phyloP scores from a whole-genome alignment of 441 rosid genomes.

The Bocquillonia castaneifolia region DNA sequence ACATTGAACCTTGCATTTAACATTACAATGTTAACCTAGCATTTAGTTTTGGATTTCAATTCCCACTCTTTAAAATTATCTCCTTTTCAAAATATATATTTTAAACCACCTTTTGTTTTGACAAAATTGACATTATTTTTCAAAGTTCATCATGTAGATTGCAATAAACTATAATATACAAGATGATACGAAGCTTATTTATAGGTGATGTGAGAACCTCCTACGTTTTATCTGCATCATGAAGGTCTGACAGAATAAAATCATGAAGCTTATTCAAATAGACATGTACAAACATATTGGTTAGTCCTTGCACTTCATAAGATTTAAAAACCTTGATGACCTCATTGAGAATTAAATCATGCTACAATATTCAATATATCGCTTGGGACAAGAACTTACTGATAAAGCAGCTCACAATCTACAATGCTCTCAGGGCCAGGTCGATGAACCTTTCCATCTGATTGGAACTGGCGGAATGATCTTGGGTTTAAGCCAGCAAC shows the following conservation, averaged over 20 bases:
- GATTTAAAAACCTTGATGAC: not conserved
- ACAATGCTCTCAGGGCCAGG: conserved; percentile 97
- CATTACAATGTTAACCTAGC: not conserved
- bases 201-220: not conserved
- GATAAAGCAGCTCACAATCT: conserved; percentile 86
- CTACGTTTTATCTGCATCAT: not conserved
- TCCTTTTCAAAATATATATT: not conserved
- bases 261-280: not conserved
- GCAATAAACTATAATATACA: not conserved
- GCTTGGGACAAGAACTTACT: conserved; percentile 49
- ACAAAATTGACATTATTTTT: not conserved
- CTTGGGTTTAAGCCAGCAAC: conserved; percentile 90
- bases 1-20: not conserved
- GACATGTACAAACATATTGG: not conserved
- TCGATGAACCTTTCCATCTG: conserved; percentile 80
- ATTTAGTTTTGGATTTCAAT: not conserved
- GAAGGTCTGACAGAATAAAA: not conserved
- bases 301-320: not conserved
- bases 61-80: not conserved
- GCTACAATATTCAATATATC: not conserved
- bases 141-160: not conserved
- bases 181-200: not conserved
- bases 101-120: not conserved
- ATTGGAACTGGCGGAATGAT: conserved; percentile 82
- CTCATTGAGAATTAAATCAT: not conserved